Base-by-base conservation (phyloP, 78 protist genomes). In the Planoprotostelium fungivorum region DNA sequence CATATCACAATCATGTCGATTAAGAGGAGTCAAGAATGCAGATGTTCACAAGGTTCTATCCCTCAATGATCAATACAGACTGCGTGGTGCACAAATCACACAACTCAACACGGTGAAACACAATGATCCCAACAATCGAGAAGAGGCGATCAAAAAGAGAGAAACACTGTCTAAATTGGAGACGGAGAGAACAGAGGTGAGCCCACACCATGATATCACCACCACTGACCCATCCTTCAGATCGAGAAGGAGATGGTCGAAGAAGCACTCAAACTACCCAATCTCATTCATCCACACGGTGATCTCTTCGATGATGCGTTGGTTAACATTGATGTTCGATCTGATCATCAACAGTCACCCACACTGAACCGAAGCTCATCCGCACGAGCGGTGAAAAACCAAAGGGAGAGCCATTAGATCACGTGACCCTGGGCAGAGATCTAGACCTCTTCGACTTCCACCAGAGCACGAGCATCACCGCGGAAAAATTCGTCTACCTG, bases 231-330 rank as follows among this genome's bases (percentile, higher is more conserved):
- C n/a, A n/a, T n/a, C n/a, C n/a, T n/a, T n/a, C 73, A 51, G 73
- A 25, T 51, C 31, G 73, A 51, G 73, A 51, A 51, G 5, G 16
- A 25, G 73, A 51, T 25, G 73, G 16, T 51, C 5, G 73, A 51
- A 51, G 94, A 92, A 0, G 91, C 94, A 29, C 83, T 89, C 1
- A 88, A 89, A 86, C 87, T 92, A 35, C 94, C 94, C 28, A 92
- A 92, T 31, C 38, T 87, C 73, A 92, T 92, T 29, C 94, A 92
- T 89, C 92, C 91, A 38, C 38, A 86, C 0, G 38, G 73, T 51
- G 73, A 51, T 51, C 73, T 25, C 31, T 51, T 5, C 73, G 5
- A n/a, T n/a, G n/a, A n/a, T n/a, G n/a, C n/a, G n/a, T n/a, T n/a
- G n/a, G n/a, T n/a, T n/a, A n/a, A 25, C 5, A 51, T 51, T 5